Evolutionary conservation across 352 stramenopile species (phyloP).

Genomic region (Phytopythium boreale): DNA sequence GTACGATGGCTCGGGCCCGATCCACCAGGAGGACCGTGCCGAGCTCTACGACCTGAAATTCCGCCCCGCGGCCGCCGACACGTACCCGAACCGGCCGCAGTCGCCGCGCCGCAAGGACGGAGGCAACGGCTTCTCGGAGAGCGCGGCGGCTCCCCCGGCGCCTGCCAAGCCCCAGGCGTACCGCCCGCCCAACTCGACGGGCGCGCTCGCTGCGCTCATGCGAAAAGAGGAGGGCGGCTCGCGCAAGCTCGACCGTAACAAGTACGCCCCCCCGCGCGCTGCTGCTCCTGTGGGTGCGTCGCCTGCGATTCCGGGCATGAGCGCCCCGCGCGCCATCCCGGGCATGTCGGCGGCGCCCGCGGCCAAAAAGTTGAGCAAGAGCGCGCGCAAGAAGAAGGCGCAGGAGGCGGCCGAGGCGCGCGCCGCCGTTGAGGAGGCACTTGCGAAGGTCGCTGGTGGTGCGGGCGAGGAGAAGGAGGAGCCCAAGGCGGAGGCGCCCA

Average conservation of each 20-base stretch:
- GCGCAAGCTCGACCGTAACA: slow-evolving; percentile 84
- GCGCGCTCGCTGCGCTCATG: slow-evolving; percentile 93
- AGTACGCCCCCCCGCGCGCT: slow-evolving; percentile 61
- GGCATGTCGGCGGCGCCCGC: slow-evolving; percentile 53
- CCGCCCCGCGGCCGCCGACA: slow-evolving; percentile 60
- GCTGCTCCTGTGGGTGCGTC: slow-evolving; percentile 7
- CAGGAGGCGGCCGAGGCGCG: slow-evolving; percentile 68
- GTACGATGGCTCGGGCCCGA: slow-evolving; percentile 93
- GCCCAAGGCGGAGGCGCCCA: slow-evolving; percentile 5
- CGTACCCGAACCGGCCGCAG: slow-evolving; percentile 88
- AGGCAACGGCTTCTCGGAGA: slow-evolving; percentile 38
- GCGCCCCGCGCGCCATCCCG: slow-evolving; percentile 46
- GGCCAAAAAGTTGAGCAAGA: slow-evolving; percentile 80
- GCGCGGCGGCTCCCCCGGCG: slow-evolving; percentile 34
- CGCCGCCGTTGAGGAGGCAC: slow-evolving; percentile 57
- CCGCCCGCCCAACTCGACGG: slow-evolving; percentile 82
- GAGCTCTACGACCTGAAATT: slow-evolving; percentile 90
- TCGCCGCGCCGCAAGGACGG: slow-evolving; percentile 69
- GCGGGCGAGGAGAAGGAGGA: slow-evolving; percentile 16
- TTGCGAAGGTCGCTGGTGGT: slow-evolving; percentile 36
- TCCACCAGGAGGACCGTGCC: slow-evolving; percentile 78
- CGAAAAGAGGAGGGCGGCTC: slow-evolving; percentile 78
- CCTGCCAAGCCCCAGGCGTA: slow-evolving; percentile 80
- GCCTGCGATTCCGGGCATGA: slow-evolving; percentile 41
- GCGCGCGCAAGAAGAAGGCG: slow-evolving; percentile 79